These are phyloP conservation scores for Sclerotinia minor DNA, from an alignment of 2,329 filamentous ascomycete genomes.

Conservation along the genomic window DNA sequence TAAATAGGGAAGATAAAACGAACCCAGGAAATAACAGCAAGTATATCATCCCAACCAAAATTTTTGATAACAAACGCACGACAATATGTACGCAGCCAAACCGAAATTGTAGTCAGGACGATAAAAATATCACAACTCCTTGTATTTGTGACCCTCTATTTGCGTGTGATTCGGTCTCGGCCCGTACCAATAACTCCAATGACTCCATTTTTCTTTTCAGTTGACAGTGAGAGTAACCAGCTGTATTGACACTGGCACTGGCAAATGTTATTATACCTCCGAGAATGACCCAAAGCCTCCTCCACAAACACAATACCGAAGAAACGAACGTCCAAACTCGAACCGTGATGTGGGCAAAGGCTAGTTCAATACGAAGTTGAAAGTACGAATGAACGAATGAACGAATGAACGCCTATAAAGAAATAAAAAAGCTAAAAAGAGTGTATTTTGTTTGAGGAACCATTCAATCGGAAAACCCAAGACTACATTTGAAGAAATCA, in stretches of 20 bases:
- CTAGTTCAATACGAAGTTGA: not conserved
- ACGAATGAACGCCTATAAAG: not conserved
- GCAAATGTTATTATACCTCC: not conserved
- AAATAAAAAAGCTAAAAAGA: not conserved
- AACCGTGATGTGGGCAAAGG: not conserved
- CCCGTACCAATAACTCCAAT: not conserved
- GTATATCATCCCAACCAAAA: slow-evolving; percentile 37
- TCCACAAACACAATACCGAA: not conserved
- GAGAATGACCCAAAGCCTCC: slow-evolving; percentile 3
- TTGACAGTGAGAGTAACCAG: not conserved
- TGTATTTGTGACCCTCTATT: slow-evolving; percentile 36
- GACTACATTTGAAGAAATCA: slow-evolving; percentile 12
- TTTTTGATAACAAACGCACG: slow-evolving; percentile 34
- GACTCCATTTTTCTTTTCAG: slow-evolving; percentile 11
- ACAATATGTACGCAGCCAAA: slow-evolving; percentile 34
- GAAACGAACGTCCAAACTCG: not conserved
- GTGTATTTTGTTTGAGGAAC: slow-evolving; percentile 9
- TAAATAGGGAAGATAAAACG: not conserved
- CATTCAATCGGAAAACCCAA: not conserved
- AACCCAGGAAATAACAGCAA: slow-evolving; percentile 23
- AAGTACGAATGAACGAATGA: not conserved
- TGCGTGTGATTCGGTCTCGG: not conserved
- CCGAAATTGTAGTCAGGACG: slow-evolving; percentile 39
- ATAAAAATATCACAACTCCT: slow-evolving; percentile 44
- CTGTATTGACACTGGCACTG: slow-evolving; percentile 5